Base-by-base conservation (phyloP, 1,284 basidiomycete species). In the Tylopilus sp. region DNA sequence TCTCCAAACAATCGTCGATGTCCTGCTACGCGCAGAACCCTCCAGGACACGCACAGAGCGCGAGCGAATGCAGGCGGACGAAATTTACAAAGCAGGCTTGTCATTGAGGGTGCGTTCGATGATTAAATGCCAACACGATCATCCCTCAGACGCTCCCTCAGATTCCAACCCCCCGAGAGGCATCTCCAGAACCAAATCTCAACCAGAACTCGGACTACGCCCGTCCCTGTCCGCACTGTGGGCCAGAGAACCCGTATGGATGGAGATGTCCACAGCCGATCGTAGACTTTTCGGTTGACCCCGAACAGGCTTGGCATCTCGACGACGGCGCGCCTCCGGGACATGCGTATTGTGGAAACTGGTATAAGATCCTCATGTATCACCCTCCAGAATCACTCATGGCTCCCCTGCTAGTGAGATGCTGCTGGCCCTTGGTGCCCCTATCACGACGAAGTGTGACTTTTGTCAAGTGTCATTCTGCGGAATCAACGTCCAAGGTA, bases 401-500 rank as follows among this genome's bases (percentile, higher is more conserved):
- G n/a, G 13, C n/a, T 38, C 3, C 38, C n/a, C 15, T 23, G 10
- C 28, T 50, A 87, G 86, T 59, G 88, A 89, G 67, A 85, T 78
- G 58, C 64, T 89, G 6, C 74, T 89, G 23, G 84, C 86, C 21
- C 66, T 83, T 1, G 71, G 68, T 26, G 86, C 87, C 12, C 88
- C 87, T 13, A 70, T 78, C 29, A 85, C 86, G 12, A 78, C 84
- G n/a, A 84, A 79, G 65, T 90, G 87, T 59, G 87, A 89, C 61
- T 77, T 90, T 52, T 90, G 87, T 56, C 80, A 82, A 53, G 79
- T 85, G 13, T 82, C 74, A 3, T 90, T 89, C 63, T 90, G 87
- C 59, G 87, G 88, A 4, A 81, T 90, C 48, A 77, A 77, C 47
- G 74, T 89, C 13, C 84, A 79, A 48, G 77, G 76, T 16, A 81